These are phyloP conservation scores for Paramarasmius palmivorus DNA, from an alignment of 1,284 basidiomycete species.

Conservation along the genomic window DNA sequence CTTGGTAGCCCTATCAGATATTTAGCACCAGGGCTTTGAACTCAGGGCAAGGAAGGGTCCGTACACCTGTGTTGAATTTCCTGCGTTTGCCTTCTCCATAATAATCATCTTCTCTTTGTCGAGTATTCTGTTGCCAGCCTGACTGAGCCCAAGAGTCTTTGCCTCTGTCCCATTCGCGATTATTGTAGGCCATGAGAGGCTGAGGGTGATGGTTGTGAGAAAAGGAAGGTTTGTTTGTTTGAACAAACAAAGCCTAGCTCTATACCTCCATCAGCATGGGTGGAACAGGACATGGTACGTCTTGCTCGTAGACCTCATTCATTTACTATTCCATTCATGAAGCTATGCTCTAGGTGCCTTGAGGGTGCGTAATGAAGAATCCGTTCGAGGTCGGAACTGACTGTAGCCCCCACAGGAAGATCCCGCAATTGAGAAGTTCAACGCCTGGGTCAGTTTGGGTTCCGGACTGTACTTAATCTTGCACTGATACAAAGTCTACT, in stretches of 20 bases:
- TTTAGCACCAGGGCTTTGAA: slow-evolving; percentile 3
- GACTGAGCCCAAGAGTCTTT: slow-evolving; percentile 53
- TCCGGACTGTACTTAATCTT: slow-evolving; percentile 72
- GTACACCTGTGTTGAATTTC: slow-evolving; percentile 73
- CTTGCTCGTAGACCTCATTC: slow-evolving; percentile 6
- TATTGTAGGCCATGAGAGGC: slow-evolving; percentile 59
- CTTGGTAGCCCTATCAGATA: slow-evolving; percentile 35
- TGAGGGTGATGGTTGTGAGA: slow-evolving; percentile 15
- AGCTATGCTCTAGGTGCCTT: neutral
- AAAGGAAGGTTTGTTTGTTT: slow-evolving; percentile 23
- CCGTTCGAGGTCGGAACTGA: neutral
- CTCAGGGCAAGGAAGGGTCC: slow-evolving; percentile 26
- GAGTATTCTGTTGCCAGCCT: slow-evolving; percentile 42
- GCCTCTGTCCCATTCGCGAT: slow-evolving; percentile 81
- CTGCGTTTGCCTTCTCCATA: slow-evolving; percentile 71
- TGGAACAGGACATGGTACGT: slow-evolving; percentile 45
- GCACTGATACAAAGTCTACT: slow-evolving; percentile 11
- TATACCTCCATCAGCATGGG: slow-evolving; percentile 36
- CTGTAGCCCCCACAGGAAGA: neutral
- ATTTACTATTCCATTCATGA: neutral
- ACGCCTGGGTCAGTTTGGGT: slow-evolving; percentile 43
- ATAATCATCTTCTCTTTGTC: slow-evolving; percentile 65
- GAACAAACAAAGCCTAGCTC: slow-evolving; percentile 36
- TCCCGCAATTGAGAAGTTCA: slow-evolving; percentile 12
- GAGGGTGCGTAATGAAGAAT: neutral